Evolutionary conservation across 768 basidiomycete genomes (phyloP).

Genomic region (Xanthoconium stramineum): DNA sequence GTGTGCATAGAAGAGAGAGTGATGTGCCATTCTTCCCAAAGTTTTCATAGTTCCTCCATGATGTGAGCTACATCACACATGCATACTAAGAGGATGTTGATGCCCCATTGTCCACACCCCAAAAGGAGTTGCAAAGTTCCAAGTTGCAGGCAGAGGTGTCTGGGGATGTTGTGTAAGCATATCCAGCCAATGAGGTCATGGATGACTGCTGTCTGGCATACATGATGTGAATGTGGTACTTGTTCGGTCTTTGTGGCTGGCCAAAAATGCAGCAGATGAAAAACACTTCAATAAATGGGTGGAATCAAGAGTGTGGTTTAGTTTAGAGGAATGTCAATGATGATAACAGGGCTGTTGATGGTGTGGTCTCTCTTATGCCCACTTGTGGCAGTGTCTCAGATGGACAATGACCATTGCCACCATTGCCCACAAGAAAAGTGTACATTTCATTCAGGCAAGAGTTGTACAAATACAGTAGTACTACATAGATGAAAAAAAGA

Average conservation of each 20-base stretch:
- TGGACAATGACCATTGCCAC: background rate
- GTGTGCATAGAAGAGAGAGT: background rate
- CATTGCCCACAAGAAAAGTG: slow-evolving; percentile 5
- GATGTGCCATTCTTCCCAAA: slow-evolving; percentile 92
- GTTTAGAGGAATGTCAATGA: background rate
- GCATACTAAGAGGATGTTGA: slow-evolving; percentile 85
- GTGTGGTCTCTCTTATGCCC: slow-evolving; percentile 8
- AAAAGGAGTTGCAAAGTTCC: slow-evolving; percentile 97
- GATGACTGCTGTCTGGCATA: slow-evolving; percentile 77
- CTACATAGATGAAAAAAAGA: background rate
- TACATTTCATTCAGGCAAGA: background rate
- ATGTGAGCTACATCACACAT: slow-evolving; percentile 87
- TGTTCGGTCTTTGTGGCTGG: slow-evolving; percentile 14
- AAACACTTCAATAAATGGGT: slow-evolving; percentile 10
- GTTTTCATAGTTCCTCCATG: slow-evolving; percentile 81
- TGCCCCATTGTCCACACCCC: slow-evolving; percentile 83
- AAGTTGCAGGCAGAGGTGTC: slow-evolving; percentile 47
- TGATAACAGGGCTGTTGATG: background rate
- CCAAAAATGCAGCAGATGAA: slow-evolving; percentile 16
- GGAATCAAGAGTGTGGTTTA: background rate
- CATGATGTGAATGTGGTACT: slow-evolving; percentile 40
- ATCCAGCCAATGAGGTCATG: slow-evolving; percentile 75
- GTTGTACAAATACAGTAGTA: background rate
- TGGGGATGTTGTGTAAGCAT: slow-evolving; percentile 52
- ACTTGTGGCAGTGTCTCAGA: slow-evolving; percentile 16